phyloP scores from a whole-genome alignment of 2,329 filamentous ascomycete genomes.

The Clonostachys solani region DNA sequence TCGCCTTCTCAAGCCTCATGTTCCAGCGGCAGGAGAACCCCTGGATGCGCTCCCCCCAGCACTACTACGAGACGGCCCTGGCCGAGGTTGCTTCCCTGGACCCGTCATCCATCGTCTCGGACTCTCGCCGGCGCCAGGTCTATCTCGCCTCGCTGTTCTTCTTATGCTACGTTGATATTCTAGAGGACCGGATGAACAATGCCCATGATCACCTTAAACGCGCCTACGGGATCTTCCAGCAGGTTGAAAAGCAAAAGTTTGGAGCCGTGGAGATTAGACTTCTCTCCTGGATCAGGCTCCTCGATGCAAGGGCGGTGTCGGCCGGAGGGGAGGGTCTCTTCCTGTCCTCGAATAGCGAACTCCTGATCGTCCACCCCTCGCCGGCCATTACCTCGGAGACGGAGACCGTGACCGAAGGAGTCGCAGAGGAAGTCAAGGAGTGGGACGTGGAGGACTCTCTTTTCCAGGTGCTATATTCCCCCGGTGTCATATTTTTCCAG shows the following conservation, averaged over 20 bases:
- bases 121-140: constrained; percentile 23
- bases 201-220: constrained; percentile 45
- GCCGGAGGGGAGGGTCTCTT: constrained; percentile 52
- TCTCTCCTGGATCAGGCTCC: constrained; percentile 48
- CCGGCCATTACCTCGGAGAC: constrained; percentile 24
- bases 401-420: constrained; percentile 4
- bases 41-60: constrained; percentile 22
- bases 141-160: constrained; percentile 49
- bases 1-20: constrained; percentile 45
- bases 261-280: constrained; percentile 37
- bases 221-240: constrained; percentile 40
- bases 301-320: constrained; percentile 50
- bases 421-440: constrained; percentile 15
- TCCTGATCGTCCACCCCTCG: constrained; percentile 36
- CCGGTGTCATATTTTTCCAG: constrained; percentile 52
- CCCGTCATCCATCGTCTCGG: not conserved
- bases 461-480: constrained; percentile 49
- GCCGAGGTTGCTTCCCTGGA: constrained; percentile 21
- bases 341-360: constrained; percentile 39
- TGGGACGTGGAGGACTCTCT: constrained; percentile 43
- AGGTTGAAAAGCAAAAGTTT: constrained; percentile 27
- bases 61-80: constrained; percentile 29
- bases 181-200: constrained; percentile 31
- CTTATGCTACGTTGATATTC: constrained; percentile 46
- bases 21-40: constrained; percentile 26